Conservation (phyloP, 768 basidiomycete species). For the Pleurotus platypus region DNA sequence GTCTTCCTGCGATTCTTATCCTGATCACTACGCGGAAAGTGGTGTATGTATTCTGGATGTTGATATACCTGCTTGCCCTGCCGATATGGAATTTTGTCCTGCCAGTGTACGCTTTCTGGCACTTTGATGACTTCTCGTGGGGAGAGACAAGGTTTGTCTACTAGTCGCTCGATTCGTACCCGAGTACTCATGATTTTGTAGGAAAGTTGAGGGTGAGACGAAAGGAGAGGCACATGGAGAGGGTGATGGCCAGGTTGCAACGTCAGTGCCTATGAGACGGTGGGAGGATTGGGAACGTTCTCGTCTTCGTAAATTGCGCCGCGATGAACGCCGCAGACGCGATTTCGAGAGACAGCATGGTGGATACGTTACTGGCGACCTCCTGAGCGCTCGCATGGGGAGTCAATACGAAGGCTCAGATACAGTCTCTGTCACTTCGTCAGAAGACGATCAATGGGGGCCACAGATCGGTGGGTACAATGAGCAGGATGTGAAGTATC, state of each 20-base stretch:
- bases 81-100: conserved; percentile 96
- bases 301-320: conserved; percentile 82
- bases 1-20: conserved; percentile 90
- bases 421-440: conserved; percentile 74
- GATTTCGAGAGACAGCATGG: conserved; percentile 82
- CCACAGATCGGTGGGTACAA: conserved; percentile 94
- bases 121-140: conserved; percentile 99
- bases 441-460: conserved; percentile 96
- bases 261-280: conserved; percentile 84
- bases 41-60: conserved; percentile 97
- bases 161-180: conserved; percentile 19
- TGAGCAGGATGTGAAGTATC: conserved; percentile 73
- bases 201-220: conserved; percentile 92
- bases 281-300: conserved; percentile 99
- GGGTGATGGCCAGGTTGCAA: conserved; percentile 49
- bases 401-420: conserved; percentile 79
- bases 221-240: conserved; percentile 78
- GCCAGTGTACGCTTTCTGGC: conserved; percentile 97
- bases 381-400: conserved; percentile 51
- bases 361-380: conserved; percentile 60
- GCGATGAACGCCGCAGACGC: conserved; percentile 77
- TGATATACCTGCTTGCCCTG: conserved; percentile 87
- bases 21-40: conserved; percentile 92
- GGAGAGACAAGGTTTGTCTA: conserved; percentile 83
- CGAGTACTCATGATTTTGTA: conserved; percentile 24